These are phyloP conservation scores for Xylariaceae sp. DNA, from an alignment of 2,329 filamentous ascomycete genomes.

Conservation along the genomic window DNA sequence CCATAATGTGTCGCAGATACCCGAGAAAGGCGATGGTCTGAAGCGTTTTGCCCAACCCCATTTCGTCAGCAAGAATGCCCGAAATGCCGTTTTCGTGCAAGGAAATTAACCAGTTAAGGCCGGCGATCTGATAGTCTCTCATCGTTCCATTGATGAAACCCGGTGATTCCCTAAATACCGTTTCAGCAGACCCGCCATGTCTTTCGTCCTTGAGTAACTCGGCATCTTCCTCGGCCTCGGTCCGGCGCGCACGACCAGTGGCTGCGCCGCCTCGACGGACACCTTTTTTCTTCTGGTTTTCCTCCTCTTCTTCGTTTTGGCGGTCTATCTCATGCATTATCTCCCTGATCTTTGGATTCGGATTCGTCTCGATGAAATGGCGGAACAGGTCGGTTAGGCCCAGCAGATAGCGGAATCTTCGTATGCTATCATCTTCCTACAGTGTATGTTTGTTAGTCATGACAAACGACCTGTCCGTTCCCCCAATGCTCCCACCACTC, in stretches of 20 bases:
- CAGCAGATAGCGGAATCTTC: conserved; percentile 88
- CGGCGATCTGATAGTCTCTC: conserved; percentile 94
- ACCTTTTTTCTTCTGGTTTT: conserved; percentile 65
- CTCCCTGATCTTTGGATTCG: conserved; percentile 87
- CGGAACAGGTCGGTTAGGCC: conserved; percentile 95
- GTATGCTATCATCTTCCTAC: conserved; percentile 85
- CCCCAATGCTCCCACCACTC: neutral
- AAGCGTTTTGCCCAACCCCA: conserved; percentile 95
- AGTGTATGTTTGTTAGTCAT: conserved; percentile 33
- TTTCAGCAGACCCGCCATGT: conserved; percentile 76
- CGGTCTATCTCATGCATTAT: conserved; percentile 93
- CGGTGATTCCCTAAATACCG: conserved; percentile 89
- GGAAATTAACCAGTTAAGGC: conserved; percentile 95
- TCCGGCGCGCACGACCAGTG: conserved; percentile 73
- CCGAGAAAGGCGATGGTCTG: conserved; percentile 97
- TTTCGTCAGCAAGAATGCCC: conserved; percentile 94
- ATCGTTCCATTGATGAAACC: conserved; percentile 82
- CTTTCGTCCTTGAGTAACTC: conserved; percentile 85
- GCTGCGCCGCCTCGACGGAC: conserved; percentile 79
- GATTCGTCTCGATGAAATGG: conserved; percentile 97
- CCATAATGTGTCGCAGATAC: conserved; percentile 85
- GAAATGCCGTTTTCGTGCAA: conserved; percentile 98
- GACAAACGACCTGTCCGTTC: conserved; percentile 7
- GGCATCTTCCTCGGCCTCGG: conserved; percentile 95
- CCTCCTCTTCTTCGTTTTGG: conserved; percentile 72